Evolutionary conservation across 2,329 filamentous ascomycete species (phyloP).

Genomic region (Cladophialophora yegresii): DNA sequence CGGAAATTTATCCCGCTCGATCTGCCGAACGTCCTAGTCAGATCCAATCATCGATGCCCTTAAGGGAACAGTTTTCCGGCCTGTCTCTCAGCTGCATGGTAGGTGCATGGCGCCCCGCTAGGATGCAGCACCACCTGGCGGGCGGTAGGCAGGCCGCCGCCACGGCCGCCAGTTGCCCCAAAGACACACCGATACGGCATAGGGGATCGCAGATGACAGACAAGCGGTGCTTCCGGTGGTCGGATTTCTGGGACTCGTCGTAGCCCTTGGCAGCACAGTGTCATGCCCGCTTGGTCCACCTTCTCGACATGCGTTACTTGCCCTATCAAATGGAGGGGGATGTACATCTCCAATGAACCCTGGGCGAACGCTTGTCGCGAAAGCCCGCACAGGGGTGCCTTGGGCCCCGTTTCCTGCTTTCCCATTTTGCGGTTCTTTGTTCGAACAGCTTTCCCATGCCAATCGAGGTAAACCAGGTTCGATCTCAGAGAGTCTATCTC

Average conservation of each 20-base stretch:
- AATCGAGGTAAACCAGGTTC: not conserved
- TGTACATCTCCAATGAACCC: not conserved
- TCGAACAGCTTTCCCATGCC: not conserved
- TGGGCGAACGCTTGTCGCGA: not conserved
- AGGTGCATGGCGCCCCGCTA: not conserved
- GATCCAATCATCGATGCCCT: not conserved
- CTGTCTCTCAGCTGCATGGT: not conserved
- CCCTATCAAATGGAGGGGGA: not conserved
- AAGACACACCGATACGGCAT: not conserved
- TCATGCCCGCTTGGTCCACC: not conserved
- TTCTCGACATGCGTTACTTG: not conserved
- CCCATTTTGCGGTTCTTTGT: not conserved
- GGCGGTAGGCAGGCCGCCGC: not conserved
- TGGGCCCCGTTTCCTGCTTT: not conserved
- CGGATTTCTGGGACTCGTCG: not conserved
- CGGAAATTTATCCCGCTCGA: slow-evolving; percentile 5
- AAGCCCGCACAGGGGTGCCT: not conserved
- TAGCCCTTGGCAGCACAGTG: not conserved
- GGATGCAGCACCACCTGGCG: not conserved
- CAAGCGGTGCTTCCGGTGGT: not conserved
- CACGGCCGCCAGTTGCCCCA: not conserved
- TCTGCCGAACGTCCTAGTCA: not conserved
- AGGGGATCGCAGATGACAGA: not conserved
- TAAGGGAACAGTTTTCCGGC: not conserved
- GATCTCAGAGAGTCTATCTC: not conserved